These are phyloP conservation scores for Apocynum venetum DNA, from an alignment of 257 asterid species.

Conservation along the genomic window DNA sequence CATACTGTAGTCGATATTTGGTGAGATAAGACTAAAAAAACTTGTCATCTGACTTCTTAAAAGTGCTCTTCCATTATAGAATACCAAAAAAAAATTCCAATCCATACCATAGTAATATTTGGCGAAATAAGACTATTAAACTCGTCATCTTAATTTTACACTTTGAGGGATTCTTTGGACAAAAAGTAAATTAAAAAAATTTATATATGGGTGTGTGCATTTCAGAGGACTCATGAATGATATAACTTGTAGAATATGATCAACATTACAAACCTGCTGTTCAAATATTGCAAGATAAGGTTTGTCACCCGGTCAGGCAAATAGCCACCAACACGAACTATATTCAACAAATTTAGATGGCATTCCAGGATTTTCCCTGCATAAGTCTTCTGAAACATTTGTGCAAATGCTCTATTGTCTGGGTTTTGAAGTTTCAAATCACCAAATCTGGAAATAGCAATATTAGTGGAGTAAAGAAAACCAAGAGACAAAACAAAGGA, in stretches of 20 bases:
- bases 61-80: no score
- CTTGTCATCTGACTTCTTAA: neutral
- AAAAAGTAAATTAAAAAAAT: neutral
- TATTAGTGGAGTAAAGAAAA: slow-evolving; percentile 9
- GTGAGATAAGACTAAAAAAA: neutral
- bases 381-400: slow-evolving; percentile 91
- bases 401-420: slow-evolving; percentile 90
- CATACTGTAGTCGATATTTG: neutral
- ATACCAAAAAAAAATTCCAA: neutral
- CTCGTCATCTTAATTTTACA: neutral
- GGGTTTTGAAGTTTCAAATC: slow-evolving; percentile 92
- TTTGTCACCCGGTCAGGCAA: slow-evolving; percentile 94
- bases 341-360: slow-evolving; percentile 82
- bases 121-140: no score
- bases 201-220: neutral
- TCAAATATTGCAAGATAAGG: slow-evolving; percentile 87
- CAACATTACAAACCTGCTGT: slow-evolving; percentile 60
- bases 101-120: neutral
- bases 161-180: neutral
- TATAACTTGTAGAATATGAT: neutral
- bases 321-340: slow-evolving; percentile 84
- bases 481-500: neutral
- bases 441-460: slow-evolving; percentile 62
- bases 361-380: slow-evolving; percentile 95
- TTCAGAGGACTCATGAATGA: neutral